Evolutionary conservation across 306 rosid genomes (phyloP).

Genomic region (Fagus crenata): DNA sequence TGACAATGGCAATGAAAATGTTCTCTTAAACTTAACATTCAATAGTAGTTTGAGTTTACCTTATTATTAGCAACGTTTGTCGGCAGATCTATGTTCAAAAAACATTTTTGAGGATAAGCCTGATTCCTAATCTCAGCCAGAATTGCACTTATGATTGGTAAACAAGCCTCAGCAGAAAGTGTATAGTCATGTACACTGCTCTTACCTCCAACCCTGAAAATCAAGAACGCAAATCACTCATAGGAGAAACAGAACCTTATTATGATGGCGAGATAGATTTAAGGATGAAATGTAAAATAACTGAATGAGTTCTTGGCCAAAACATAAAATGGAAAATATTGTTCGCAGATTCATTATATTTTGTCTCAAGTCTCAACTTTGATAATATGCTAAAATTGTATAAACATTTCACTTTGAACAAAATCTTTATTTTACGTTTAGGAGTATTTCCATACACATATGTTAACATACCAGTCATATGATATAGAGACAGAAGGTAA

Average conservation of each 20-base stretch:
- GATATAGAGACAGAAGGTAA: slow-evolving; percentile 81
- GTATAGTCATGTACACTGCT: slow-evolving; percentile 57
- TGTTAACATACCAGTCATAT: slow-evolving; percentile 60
- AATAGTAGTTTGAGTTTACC: slow-evolving; percentile 36
- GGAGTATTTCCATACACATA: slow-evolving; percentile 17
- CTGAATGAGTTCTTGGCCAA: slow-evolving; percentile 7
- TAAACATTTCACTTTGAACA: slow-evolving; percentile 5
- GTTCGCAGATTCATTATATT: background rate
- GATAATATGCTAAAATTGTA: slow-evolving; percentile 14
- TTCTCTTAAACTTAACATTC: background rate
- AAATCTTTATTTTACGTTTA: slow-evolving; percentile 12
- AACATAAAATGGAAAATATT: background rate
- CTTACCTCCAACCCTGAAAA: slow-evolving; percentile 64
- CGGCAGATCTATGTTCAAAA: slow-evolving; percentile 78
- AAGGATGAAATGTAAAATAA: background rate
- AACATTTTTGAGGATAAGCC: slow-evolving; percentile 54
- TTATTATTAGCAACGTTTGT: slow-evolving; percentile 58
- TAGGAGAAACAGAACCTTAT: slow-evolving; percentile 14
- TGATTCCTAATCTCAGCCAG: slow-evolving; percentile 58
- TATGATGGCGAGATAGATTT: background rate
- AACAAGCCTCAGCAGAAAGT: slow-evolving; percentile 78
- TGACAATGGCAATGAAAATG: background rate
- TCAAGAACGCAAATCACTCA: slow-evolving; percentile 28
- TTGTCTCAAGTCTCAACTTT: slow-evolving; percentile 9
- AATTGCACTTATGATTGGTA: slow-evolving; percentile 66